Percentiles rank a stretch among this genome's conserved stretches.
phyloP scores from a whole-genome alignment of 2,329 filamentous ascomycete species.

The Alternaria infectoria region DNA sequence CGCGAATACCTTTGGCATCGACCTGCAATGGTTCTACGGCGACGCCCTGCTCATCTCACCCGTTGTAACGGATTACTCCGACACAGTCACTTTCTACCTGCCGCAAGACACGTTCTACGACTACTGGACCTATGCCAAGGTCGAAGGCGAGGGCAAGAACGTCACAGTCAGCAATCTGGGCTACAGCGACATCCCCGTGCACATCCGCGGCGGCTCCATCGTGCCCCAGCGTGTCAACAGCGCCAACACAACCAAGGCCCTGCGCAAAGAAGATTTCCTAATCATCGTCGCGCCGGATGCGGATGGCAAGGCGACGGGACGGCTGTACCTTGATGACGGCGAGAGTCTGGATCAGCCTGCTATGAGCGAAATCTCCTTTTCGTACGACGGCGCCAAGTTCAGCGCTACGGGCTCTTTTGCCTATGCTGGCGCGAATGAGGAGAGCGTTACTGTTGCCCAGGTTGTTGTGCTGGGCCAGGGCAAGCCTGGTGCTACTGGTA shows the following conservation, averaged over 20 bases:
- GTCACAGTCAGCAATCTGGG: conserved; percentile 55
- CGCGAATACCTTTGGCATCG: conserved; percentile 57
- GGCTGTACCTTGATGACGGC: conserved; percentile 80
- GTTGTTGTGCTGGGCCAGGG: conserved; percentile 40
- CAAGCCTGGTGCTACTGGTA: conserved; percentile 17
- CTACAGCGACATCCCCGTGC: conserved; percentile 67
- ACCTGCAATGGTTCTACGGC: conserved; percentile 67
- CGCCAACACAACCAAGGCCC: conserved; percentile 67
- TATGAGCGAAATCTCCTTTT: conserved; percentile 66
- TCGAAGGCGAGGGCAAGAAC: conserved; percentile 55
- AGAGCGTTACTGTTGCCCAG: conserved; percentile 33
- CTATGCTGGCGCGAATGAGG: conserved; percentile 45
- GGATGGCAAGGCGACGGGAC: conserved; percentile 68
- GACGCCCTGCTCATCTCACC: conserved; percentile 63
- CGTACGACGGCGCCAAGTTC: conserved; percentile 62
- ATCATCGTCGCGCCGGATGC: conserved; percentile 70
- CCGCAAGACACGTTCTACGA: conserved; percentile 67
- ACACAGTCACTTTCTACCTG: conserved; percentile 62
- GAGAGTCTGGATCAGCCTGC: conserved; percentile 66
- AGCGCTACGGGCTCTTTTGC: conserved; percentile 61
- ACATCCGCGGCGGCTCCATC: conserved; percentile 69
- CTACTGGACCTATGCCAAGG: conserved; percentile 59
- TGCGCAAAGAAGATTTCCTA: conserved; percentile 71
- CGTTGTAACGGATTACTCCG: conserved; percentile 59
- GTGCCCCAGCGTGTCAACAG: conserved; percentile 64